Evolutionary conservation across 768 basidiomycete genomes (phyloP), one percentile per base, ranked within the genome.

Genomic region (Mycena amicta): DNA sequence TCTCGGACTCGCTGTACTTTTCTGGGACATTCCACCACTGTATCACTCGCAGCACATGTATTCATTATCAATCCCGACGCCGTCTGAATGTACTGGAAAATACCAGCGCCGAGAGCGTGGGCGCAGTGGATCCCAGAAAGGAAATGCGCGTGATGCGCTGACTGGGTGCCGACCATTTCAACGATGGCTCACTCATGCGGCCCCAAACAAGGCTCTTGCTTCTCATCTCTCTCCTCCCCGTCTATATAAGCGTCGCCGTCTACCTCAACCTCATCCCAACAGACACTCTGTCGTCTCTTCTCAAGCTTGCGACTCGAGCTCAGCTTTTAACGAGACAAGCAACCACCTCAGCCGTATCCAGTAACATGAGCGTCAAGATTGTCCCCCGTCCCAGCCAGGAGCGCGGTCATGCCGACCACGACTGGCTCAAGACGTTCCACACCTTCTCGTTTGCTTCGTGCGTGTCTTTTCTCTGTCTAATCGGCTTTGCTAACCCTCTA

Each of bases 361-460:
- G 16, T 5, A 49, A 27, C 41, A 61, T 59, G 55, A 46, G 54
- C 47, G 53, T 76, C 22, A 75, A 75, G 50, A 77, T 88, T 52
- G 52, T 76, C 46, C 78, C 80, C 18, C 82, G 90, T 54, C 78
- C 71, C 47, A 90, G 85, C 60, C 69, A 85, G 49, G 81, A 86
- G 22, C 80, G 90, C 20, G 91, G 89, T 2, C 74, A 88, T 50
- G 89, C 88, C 5, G 84, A 94, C 67, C 91, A 92, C 63, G 89
- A 83, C 23, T 95, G 92, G 92, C 76, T 95, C 53, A 93, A 93
- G 78, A 87, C 90, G 0, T 90, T 91, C 78, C 88, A 93, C 65
- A 90, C 92, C 0, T 95, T 94, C 70, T 83, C 88, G 1, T 92
- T 92, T 64, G 83, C 89, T 0, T 72, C 73, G 87, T 89, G 68